Base-by-base conservation (phyloP, 768 basidiomycete species). In the Neoboletus magnificus region DNA sequence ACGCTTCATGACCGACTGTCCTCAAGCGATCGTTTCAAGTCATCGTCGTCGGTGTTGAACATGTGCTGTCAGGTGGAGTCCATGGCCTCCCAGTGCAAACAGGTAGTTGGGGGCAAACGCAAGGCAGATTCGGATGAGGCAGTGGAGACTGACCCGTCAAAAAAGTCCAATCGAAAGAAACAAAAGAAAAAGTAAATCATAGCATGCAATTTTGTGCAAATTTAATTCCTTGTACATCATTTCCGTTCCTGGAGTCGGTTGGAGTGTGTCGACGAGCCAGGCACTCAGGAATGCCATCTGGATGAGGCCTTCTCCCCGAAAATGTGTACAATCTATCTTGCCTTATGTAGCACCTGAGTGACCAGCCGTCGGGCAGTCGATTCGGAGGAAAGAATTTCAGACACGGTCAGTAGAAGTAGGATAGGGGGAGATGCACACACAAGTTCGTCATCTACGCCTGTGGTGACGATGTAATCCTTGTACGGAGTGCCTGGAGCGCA, bases 61-160 rank as follows among this genome's bases (percentile, higher is more conserved):
- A 79, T 85, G 71, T 84, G 88, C 62, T 79, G 78, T 62, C 90
- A 92, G 68, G 72, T 93, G 66, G 70, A 65, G 62, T 69, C 68
- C 13, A 41, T 52, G 1, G 56, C 59, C 6, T 11, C 52, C 15
- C 64, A 51, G 36, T 35, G 42, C 25, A 32, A 62, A 22, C 53
- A 62, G 15, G 35, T 8, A 5, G 45, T 42, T 7, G 49, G 55
- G 48, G 57, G 16, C 25, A 80, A 82, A 66, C 71, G 80, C 57
- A 80, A 79, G 60, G 73, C 70, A 2, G 56, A 49, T 39, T 52
- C 18, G 11, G 69, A 64, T 4, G 71, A 71, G n/a, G 53, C 51
- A 5, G 63, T 59, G 1, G 67, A 62, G 18, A 68, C 66, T 2
- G 67, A 63, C 27, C 57, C 61, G 6, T 72, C 71, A 46, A 77